Base-by-base conservation (phyloP, 1,284 basidiomycete genomes). In the Schizophyllum commune region DNA sequence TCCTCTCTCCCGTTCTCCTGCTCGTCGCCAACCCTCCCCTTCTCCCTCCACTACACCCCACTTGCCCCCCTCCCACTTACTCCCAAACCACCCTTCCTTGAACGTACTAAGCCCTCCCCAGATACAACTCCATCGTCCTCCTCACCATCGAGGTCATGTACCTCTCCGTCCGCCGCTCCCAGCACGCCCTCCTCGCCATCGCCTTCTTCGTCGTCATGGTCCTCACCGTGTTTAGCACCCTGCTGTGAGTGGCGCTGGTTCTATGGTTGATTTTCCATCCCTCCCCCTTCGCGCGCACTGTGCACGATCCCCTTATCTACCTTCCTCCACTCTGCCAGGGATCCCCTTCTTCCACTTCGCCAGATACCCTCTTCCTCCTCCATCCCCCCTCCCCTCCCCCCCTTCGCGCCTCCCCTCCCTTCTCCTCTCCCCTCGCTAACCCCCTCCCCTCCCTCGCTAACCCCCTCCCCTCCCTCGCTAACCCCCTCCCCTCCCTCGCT, bases 71-170 rank as follows among this genome's bases (percentile, higher is more conserved):
- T 5, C 13, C 4, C 61, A 52, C 22, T 54, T 21, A 51, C 39
- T 27, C 33, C 39, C 51, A 2, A 56, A 22, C 55, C 55, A 19
- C 58, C 47, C 32, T 34, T n/a, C n/a, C n/a, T n/a, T n/a, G n/a
- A n/a, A n/a, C n/a, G n/a, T n/a, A n/a, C n/a, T n/a, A n/a, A n/a
- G n/a, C n/a, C n/a, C n/a, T n/a, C n/a, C n/a, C n/a, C n/a, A 27
- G 27, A 11, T 47, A 47, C 39, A 47, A 47, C 39, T 47, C 39
- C 39, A 17, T 47, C 39, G 39, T 47, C 52, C 56, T 11, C 65
- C 91, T 87, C 59, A 95, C 93, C 0, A 95, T 95, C 62, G 92
- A 95, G 77, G 92, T 95, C 66, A 95, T 95, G 92, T 93, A 89
- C 70, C 82, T 95, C 39, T 88, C 91, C n/a, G 87, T 94, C 52